phyloP scores from a whole-genome alignment of 129 eudicot species.

The Silybum marianum region DNA sequence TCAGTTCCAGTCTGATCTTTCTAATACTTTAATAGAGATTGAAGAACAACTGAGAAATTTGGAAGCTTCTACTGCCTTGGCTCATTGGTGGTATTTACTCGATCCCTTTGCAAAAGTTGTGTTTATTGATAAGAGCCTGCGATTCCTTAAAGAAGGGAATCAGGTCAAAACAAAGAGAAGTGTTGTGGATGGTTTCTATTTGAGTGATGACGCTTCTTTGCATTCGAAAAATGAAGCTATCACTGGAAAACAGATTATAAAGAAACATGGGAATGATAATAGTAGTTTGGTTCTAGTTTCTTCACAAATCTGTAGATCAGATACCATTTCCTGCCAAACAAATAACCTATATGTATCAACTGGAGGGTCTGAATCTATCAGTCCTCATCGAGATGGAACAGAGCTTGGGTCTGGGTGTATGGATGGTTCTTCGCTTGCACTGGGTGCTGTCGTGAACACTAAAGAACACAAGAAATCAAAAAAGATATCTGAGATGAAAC shows the following conservation, averaged over 20 bases:
- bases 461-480: conserved; percentile 35
- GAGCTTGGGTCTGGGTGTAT: conserved; percentile 25
- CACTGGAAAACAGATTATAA: conserved; percentile 17
- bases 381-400: conserved; percentile 34
- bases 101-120: conserved; percentile 87
- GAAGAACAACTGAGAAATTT: conserved; percentile 45
- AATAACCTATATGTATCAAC: conserved; percentile 33
- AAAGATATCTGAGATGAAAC: conserved; percentile 36
- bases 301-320: conserved; percentile 36
- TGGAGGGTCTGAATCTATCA: conserved; percentile 38
- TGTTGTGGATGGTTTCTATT: conserved; percentile 38
- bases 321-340: conserved; percentile 29
- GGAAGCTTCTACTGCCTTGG: conserved; percentile 58
- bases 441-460: conserved; percentile 12
- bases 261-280: conserved; percentile 29
- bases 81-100: conserved; percentile 79
- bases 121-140: conserved; percentile 68
- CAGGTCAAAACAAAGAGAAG: conserved; percentile 57
- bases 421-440: conserved; percentile 8
- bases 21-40: conserved; percentile 47
- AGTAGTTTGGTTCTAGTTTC: conserved; percentile 23
- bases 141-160: conserved; percentile 67
- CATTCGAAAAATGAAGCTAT: conserved; percentile 21
- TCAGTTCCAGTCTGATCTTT: conserved; percentile 68
- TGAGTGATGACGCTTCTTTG: conserved; percentile 20